Evolutionary conservation across 129 eudicot genomes (phyloP).

Genomic region (Pulicaria dysenterica): DNA sequence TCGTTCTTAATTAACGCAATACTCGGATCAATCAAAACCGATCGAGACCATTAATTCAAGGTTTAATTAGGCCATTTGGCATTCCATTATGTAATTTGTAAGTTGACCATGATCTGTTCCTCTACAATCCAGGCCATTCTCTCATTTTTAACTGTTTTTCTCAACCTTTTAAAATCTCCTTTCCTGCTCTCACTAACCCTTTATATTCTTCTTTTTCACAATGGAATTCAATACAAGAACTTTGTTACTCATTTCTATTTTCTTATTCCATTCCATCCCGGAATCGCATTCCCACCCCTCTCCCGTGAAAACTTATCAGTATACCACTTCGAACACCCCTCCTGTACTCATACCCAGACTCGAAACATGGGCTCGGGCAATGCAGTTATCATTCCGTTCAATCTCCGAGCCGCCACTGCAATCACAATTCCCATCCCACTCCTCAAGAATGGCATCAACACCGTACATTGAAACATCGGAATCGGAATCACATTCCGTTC

Average conservation of each 20-base stretch:
- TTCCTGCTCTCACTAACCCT: background rate
- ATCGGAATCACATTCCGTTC: background rate
- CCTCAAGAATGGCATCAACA: constrained; percentile 12
- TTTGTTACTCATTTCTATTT: background rate
- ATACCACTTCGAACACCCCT: constrained; percentile 6
- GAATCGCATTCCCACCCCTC: background rate
- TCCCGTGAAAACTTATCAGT: constrained; percentile 10
- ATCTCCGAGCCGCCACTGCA: constrained; percentile 16
- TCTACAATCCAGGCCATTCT: constrained; percentile 22
- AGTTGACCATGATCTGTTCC: constrained; percentile 1
- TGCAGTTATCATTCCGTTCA: constrained; percentile 23
- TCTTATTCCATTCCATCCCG: constrained; percentile 25
- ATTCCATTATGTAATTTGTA: too few relatives aligned
- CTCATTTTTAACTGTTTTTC: constrained; percentile 12
- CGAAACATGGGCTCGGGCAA: constrained; percentile 24
- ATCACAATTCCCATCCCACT: constrained; percentile 20
- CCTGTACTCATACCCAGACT: constrained; percentile 21
- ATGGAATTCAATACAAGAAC: constrained; percentile 13
- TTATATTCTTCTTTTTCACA: background rate
- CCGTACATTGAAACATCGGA: constrained; percentile 1
- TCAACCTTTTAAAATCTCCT: background rate
- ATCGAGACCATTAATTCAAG: too few relatives aligned
- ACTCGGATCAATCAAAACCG: too few relatives aligned
- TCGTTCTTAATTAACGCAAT: too few relatives aligned
- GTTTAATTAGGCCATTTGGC: background rate